Evolutionary conservation across 768 basidiomycete genomes (phyloP), one percentile per base, ranked within the genome.

Genomic region (Lentinula edodes): DNA sequence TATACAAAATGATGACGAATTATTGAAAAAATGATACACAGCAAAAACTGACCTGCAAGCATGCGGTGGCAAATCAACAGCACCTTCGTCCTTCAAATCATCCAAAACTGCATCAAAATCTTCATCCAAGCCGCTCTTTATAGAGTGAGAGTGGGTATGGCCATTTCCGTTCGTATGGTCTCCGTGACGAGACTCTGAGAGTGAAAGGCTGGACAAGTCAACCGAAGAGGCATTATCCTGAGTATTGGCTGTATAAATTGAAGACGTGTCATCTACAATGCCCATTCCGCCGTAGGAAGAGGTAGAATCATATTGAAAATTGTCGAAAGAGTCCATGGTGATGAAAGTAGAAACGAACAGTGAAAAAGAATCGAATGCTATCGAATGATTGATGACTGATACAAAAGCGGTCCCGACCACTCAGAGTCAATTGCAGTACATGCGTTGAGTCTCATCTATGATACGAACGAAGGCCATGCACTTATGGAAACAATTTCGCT

Each of bases 41-140:
- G 54, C 56, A 36, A 32, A 63, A 42, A 77, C 83, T 63, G 60
- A 94, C 95, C 92, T 94, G 91, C 95, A 98, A 8, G 96, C 96
- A 73, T 98, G 96, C 9, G 90, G 85, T 2, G 93, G 93, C 55
- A 95, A 72, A 76, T 95, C 90, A 38, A 93, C 80, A 15, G 83
- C 78, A 41, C 78, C 79, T 66, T 91, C 92, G 65, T 92, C 90
- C 74, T 93, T 95, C 68, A 94, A 71, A 70, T 95, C 94, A 63
- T 95, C 94, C 42, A 96, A 76, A 50, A 93, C 90, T 6, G 85
- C 89, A 72, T 95, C 92, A 65, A 95, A 93, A 69, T 96, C 94
- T 58, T 95, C 93, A 61, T 93, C 90, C 52, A 88, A 71, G 6
- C 67, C 71, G 7, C 73, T 70, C 32, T 70, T 72, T 51, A 67